Evolutionary conservation across 2,329 filamentous ascomycete genomes (phyloP).

Genomic region (Pseudogymnoascus sp.): DNA sequence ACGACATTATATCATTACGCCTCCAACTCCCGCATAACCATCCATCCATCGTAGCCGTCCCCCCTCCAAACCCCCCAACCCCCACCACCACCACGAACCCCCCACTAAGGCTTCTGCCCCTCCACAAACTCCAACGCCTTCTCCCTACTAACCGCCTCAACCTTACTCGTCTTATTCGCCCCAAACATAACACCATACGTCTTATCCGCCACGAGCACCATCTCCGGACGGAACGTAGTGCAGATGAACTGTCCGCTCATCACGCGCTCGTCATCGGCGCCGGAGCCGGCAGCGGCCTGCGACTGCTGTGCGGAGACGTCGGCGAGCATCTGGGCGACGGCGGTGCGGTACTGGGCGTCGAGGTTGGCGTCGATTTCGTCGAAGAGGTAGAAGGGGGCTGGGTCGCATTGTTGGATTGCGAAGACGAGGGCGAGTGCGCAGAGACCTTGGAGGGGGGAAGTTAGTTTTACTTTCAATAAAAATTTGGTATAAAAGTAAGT

Average conservation of each 20-base stretch:
- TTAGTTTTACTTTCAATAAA: slow-evolving; percentile 18
- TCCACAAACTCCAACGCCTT: slow-evolving; percentile 92
- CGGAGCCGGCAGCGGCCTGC: slow-evolving; percentile 39
- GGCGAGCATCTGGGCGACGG: slow-evolving; percentile 81
- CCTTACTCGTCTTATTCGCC: slow-evolving; percentile 85
- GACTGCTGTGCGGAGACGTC: slow-evolving; percentile 60
- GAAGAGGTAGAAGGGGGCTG: slow-evolving; percentile 97
- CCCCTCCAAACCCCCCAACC: not conserved
- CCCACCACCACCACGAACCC: too few species aligned
- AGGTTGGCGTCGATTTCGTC: slow-evolving; percentile 98
- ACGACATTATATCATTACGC: not conserved
- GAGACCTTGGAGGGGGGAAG: slow-evolving; percentile 49
- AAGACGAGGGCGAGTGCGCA: slow-evolving; percentile 97
- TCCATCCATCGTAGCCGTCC: not conserved
- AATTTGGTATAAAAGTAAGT: too few species aligned
- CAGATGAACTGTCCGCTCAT: slow-evolving; percentile 81
- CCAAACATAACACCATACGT: slow-evolving; percentile 93
- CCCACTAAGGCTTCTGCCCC: slow-evolving; percentile 53
- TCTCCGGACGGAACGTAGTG: slow-evolving; percentile 96
- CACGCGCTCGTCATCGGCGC: slow-evolving; percentile 27
- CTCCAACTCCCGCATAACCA: not conserved
- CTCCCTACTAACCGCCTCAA: slow-evolving; percentile 80
- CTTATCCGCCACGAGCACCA: slow-evolving; percentile 90
- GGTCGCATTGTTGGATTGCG: slow-evolving; percentile 96
- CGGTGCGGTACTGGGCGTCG: slow-evolving; percentile 94